Conservation (phyloP, 441 rosid genomes). For the Populus hybrid region DNA sequence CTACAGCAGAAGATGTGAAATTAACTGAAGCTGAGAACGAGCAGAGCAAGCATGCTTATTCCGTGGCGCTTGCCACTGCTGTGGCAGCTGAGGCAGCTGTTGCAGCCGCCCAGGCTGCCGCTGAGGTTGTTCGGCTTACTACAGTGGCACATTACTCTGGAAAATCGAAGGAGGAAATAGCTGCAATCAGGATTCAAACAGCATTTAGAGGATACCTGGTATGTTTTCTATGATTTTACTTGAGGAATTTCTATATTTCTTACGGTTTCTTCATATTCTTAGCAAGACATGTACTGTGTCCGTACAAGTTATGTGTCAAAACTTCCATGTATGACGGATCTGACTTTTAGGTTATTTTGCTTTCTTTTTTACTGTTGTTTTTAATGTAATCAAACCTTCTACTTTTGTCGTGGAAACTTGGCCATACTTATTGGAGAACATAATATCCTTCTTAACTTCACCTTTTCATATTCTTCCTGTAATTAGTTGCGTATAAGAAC, state of each 20-base stretch:
- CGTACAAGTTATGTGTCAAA: not conserved
- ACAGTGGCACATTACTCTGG: slow-evolving; percentile 39
- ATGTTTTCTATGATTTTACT: slow-evolving; percentile 1
- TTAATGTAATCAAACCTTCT: not conserved
- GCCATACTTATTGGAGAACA: not conserved
- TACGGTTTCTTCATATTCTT: not conserved
- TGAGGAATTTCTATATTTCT: not conserved
- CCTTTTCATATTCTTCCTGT: not conserved
- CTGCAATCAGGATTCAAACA: slow-evolving; percentile 85
- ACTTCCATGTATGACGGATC: not conserved
- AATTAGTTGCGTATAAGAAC: not conserved
- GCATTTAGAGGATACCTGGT: slow-evolving; percentile 88
- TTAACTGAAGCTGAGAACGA: slow-evolving; percentile 56
- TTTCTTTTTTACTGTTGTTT: not conserved
- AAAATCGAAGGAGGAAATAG: slow-evolving; percentile 74
- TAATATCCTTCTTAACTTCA: not conserved
- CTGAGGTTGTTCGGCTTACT: slow-evolving; percentile 84
- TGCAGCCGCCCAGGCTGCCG: slow-evolving; percentile 94
- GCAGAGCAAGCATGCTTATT: slow-evolving; percentile 71
- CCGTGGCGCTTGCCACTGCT: slow-evolving; percentile 86
- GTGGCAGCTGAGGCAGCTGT: slow-evolving; percentile 86
- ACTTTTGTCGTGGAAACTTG: not conserved
- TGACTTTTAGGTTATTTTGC: not conserved
- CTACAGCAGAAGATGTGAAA: slow-evolving; percentile 34
- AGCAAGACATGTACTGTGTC: not conserved